Base-by-base conservation (phyloP, 176 grass and related monocot species). In the Sorghum bicolor region DNA sequence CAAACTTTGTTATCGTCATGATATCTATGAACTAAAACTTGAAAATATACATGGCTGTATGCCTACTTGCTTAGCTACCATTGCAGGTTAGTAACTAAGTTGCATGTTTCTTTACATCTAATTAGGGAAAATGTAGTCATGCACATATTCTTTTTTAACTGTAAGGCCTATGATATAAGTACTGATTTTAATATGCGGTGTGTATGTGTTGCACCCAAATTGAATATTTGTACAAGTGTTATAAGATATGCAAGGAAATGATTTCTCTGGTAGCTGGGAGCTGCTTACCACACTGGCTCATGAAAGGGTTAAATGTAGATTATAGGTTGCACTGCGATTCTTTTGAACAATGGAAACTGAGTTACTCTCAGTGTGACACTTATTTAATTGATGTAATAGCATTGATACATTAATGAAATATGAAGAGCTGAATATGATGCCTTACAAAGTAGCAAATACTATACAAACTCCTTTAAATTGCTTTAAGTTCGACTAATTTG, bases 331-430 rank as follows among this genome's bases (percentile, higher is more conserved):
- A 45, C 16, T 80, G 43, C 29, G 63, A 9, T 50, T 19, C 44
- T 45, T 76, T 7, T 52, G 29, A 60, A 62, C 30, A 62, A 52
- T 77, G 22, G 22, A 36, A 67, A 55, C 24, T 19, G 15, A 33
- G 20, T 69, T 31, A 58, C 10, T 25, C 43, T 3, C 4, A 61
- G 33, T 14, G 1, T 57, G 52, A 26, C 22, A 24, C 3, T 67
- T 14, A 28, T 43, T 22, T 44, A 82, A 19, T 47, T 55, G 71
- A 57, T 75, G 50, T 80, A 83, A 5, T 55, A 61, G 25, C 30
- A 43, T 48, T 66, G 4, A 47, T 89, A 58, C 58, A 48, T n/a
- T 84, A 79, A 2, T 80, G 29, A 7, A 32, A 48, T 68, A 72
- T 39, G 67, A 31, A 28, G n/a, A 61, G 24, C 10, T 12, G 10